A percentile compares a stretch with the other conserved stretches of the same genome.
These are phyloP conservation scores for Populus hybrid DNA, from an alignment of 441 rosid genomes.

Conservation along the genomic window DNA sequence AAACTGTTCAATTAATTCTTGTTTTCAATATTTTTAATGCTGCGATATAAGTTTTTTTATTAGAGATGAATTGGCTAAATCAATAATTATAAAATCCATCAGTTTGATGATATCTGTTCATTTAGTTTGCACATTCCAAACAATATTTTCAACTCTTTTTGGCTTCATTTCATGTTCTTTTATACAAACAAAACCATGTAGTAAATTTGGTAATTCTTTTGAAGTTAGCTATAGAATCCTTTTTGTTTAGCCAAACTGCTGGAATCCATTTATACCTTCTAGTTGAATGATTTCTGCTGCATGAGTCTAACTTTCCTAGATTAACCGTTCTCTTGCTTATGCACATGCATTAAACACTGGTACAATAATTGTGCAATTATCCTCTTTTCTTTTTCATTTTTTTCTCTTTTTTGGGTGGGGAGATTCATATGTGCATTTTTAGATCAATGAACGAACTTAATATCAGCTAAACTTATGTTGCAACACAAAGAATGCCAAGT, in stretches of 20 bases:
- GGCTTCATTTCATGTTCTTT: not conserved
- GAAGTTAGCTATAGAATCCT: not conserved
- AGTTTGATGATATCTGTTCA: no score
- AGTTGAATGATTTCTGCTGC: not conserved
- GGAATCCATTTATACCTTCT: not conserved
- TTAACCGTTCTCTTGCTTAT: not conserved
- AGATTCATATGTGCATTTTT: no score
- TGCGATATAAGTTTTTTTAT: not conserved
- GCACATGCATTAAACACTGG: no score
- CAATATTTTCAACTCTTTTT: not conserved
- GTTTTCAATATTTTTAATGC: not conserved
- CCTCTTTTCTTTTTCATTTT: no score
- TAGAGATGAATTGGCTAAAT: not conserved
- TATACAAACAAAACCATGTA: not conserved
- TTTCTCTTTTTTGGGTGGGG: no score
- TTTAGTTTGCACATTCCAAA: no score
- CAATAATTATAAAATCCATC: no score
- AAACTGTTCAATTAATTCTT: slow-evolving; percentile 8
- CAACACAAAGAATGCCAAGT: no score
- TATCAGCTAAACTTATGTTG: no score
- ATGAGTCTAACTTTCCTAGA: not conserved
- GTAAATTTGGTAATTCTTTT: slow-evolving; percentile 5
- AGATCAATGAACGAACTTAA: no score
- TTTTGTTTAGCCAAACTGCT: not conserved
- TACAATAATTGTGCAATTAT: no score